A percentile compares a stretch with the other conserved stretches of the same genome.
phyloP scores from a whole-genome alignment of 495 filamentous ascomycete species.

The Hypoxylon trugodes region DNA sequence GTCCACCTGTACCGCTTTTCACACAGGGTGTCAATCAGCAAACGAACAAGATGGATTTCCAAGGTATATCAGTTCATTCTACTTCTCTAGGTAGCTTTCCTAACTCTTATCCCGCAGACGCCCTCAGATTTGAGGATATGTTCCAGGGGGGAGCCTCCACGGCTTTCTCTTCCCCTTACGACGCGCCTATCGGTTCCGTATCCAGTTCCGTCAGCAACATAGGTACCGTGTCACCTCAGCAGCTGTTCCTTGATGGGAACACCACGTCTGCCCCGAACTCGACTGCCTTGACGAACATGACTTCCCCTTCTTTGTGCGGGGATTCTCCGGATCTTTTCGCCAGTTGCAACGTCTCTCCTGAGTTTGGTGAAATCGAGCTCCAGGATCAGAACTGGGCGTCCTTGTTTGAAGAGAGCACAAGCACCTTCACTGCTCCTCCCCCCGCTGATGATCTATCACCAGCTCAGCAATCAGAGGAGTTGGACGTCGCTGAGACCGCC shows the following conservation, averaged over 20 bases:
- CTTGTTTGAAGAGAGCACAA: constrained; percentile 65
- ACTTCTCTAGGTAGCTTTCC: constrained; percentile 28
- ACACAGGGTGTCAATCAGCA: constrained; percentile 56
- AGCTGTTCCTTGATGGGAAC: constrained; percentile 76
- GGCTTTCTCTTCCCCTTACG: constrained; percentile 61
- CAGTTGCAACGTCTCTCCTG: constrained; percentile 79
- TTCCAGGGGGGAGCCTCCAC: constrained; percentile 59
- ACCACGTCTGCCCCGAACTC: constrained; percentile 82
- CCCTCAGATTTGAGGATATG: constrained; percentile 60
- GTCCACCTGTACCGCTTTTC: constrained; percentile 64
- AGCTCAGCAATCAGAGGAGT: constrained; percentile 51
- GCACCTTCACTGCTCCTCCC: constrained; percentile 25
- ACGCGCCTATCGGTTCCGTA: constrained; percentile 51
- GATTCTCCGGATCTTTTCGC: constrained; percentile 75
- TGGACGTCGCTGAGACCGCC: constrained; percentile 46
- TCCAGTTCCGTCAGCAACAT: constrained; percentile 56
- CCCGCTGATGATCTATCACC: constrained; percentile 52
- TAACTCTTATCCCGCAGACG: constrained; percentile 58
- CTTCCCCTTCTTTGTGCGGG: constrained; percentile 79
- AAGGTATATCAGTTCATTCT: constrained; percentile 46
- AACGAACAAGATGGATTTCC: constrained; percentile 58
- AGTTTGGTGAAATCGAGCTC: constrained; percentile 61
- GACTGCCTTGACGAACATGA: constrained; percentile 81
- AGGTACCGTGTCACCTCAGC: constrained; percentile 85
- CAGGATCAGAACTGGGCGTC: constrained; percentile 65